These are phyloP conservation scores for Pseudogymnoascus verrucosus DNA, from an alignment of 2,329 filamentous ascomycete genomes.

Conservation along the genomic window DNA sequence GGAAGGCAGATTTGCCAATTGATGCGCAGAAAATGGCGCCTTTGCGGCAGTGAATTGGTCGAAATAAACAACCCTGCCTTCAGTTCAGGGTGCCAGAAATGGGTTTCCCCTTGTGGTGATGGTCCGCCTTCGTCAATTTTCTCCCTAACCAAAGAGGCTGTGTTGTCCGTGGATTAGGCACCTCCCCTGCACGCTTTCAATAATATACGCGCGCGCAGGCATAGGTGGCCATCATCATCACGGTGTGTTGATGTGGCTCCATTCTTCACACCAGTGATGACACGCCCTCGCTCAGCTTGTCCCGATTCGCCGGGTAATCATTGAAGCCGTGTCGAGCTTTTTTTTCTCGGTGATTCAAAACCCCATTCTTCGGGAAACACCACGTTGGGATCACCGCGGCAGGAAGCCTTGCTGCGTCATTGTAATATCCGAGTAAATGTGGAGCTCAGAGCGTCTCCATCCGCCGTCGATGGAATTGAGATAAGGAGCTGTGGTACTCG, in stretches of 20 bases:
- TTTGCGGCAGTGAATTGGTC: background rate
- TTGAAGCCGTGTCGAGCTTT: background rate
- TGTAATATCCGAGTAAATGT: constrained; percentile 1
- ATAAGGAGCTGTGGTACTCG: background rate
- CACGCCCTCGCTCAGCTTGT: background rate
- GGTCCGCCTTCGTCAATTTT: background rate
- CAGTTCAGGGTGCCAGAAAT: background rate
- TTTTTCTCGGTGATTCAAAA: background rate
- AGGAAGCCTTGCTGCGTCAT: background rate
- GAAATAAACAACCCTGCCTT: background rate
- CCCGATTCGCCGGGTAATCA: constrained; percentile 2
- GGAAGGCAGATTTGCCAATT: background rate
- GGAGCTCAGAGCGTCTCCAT: background rate
- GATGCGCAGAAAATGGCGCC: background rate
- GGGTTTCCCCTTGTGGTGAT: background rate
- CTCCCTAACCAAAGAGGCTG: constrained; percentile 2
- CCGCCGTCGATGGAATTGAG: background rate
- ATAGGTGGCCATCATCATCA: background rate
- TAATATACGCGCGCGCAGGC: background rate
- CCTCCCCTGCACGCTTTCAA: constrained; percentile 2
- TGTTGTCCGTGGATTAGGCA: constrained; percentile 4
- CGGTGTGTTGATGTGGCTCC: background rate
- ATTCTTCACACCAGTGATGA: background rate
- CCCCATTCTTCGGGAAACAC: background rate
- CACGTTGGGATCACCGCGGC: constrained; percentile 1